phyloP scores from a whole-genome alignment of 352 stramenopile genomes.

The Phytophthora chlamydospora region DNA sequence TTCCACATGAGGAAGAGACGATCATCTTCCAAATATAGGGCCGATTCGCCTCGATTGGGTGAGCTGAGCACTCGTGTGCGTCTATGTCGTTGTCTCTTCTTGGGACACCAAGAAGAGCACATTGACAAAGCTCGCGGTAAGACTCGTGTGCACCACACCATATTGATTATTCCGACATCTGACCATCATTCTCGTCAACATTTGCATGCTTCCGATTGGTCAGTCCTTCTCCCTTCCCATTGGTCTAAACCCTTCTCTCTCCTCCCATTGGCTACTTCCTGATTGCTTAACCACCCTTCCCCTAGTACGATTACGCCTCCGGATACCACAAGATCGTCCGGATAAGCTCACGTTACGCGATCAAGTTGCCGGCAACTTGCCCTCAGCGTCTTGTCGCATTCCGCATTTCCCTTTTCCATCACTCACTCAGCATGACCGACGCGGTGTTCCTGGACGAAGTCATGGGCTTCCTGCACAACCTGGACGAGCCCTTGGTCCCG shows the following conservation, averaged over 20 bases:
- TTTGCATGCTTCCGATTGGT: not conserved
- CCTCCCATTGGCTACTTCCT: conserved; percentile 5
- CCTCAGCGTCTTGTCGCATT: conserved; percentile 10
- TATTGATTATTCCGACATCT: too few relatives aligned
- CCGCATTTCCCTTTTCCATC: conserved; percentile 10
- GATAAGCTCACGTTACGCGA: conserved; percentile 4
- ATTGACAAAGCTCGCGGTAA: too few relatives aligned
- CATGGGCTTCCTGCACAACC: conserved; percentile 27
- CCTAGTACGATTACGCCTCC: conserved; percentile 13
- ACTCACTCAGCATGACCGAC: conserved; percentile 20
- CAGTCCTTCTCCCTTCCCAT: not conserved
- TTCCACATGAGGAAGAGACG: too few relatives aligned
- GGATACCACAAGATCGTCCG: too few relatives aligned
- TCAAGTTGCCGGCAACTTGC: not conserved
- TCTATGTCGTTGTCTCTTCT: too few relatives aligned
- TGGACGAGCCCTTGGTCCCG: conserved; percentile 20
- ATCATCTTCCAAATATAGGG: too few relatives aligned
- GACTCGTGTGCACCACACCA: too few relatives aligned
- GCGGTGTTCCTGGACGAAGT: conserved; percentile 33
- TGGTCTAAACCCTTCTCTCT: fast-evolving
- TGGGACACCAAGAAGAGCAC: too few relatives aligned
- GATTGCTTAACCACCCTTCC: conserved; percentile 18
- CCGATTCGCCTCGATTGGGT: too few relatives aligned
- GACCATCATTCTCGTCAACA: too few relatives aligned
- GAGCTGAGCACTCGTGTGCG: too few relatives aligned